Base-by-base conservation (phyloP, 192 early-diverging fungal species). In the Kickxella alabastrina region DNA sequence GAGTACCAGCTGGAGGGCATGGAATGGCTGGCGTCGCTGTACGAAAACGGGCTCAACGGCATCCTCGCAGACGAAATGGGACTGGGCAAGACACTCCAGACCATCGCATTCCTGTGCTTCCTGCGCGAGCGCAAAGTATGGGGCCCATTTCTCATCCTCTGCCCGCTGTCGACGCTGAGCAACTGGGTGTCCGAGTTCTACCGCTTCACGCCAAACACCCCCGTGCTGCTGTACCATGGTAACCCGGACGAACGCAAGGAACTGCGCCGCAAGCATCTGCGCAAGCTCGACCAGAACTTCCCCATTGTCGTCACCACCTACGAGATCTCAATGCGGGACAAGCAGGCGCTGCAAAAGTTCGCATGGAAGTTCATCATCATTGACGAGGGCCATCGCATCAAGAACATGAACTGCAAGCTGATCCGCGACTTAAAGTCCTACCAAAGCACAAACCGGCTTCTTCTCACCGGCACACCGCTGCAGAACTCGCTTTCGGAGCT, bases 11-110 rank as follows among this genome's bases (percentile, higher is more conserved):
- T 95, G 36, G 88, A 87, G 2, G 96, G 96, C 43, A 83, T 96
- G 53, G 92, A 96, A 62, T 98, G 96, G 96, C 68, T 98, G 53
- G 86, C 91, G 39, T 89, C 83, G 59, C 75, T 98, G 5, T 98
- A 92, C 75, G 92, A 95, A 46, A 95, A 96, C 65, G 94, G 96
- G 12, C 65, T 97, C 15, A 97, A 95, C 49, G 96, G 96, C 17
- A 97, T 97, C 57, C 62, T 97, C 32, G 94, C 91, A 7, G 96
- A 97, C 69, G 91, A 95, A 49, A 94, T 96, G 94, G 94, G 91
- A 35, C 74, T 93, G 14, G 91, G 91, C 48, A 92, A 93, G 83
- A 96, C 96, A 0, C 68, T 99, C 27, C 96, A 99, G 75, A 92
- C 92, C 0, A 94, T 99, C 38, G 79, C 91, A 12, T 92, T 97